Conservation (phyloP, 2,329 filamentous ascomycete genomes). For the Aspergillus caelatus region DNA sequence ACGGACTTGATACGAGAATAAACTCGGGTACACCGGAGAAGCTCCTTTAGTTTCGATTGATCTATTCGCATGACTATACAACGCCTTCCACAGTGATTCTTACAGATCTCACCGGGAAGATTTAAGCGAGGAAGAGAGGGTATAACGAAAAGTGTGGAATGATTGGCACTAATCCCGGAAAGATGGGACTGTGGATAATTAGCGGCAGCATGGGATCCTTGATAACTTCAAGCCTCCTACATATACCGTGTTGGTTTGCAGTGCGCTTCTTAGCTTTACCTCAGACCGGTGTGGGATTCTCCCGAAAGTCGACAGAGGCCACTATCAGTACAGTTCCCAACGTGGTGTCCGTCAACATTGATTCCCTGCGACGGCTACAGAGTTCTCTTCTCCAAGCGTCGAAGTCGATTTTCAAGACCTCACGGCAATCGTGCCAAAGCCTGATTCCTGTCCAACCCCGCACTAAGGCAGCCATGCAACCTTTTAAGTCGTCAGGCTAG, state of each 20-base stretch:
- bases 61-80: not conserved
- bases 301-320: not conserved
- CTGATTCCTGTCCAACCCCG: not conserved
- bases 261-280: not conserved
- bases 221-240: not conserved
- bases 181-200: not conserved
- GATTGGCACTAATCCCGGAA: not conserved
- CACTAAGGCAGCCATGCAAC: not conserved
- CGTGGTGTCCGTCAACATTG: not conserved
- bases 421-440: not conserved
- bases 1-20: too few species aligned
- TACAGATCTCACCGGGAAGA: not conserved
- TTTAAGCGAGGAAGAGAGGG: not conserved
- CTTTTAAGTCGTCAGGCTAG: not conserved
- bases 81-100: not conserved
- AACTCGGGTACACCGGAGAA: not conserved
- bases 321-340: not conserved
- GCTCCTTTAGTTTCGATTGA: not conserved
- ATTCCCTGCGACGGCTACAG: not conserved
- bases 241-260: not conserved
- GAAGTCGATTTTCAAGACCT: not conserved
- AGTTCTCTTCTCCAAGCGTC: not conserved
- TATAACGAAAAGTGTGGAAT: not conserved
- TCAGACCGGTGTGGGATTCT: not conserved
- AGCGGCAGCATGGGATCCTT: not conserved